Conservation (phyloP, 495 filamentous ascomycete species). For the Aspergillus steynii region DNA sequence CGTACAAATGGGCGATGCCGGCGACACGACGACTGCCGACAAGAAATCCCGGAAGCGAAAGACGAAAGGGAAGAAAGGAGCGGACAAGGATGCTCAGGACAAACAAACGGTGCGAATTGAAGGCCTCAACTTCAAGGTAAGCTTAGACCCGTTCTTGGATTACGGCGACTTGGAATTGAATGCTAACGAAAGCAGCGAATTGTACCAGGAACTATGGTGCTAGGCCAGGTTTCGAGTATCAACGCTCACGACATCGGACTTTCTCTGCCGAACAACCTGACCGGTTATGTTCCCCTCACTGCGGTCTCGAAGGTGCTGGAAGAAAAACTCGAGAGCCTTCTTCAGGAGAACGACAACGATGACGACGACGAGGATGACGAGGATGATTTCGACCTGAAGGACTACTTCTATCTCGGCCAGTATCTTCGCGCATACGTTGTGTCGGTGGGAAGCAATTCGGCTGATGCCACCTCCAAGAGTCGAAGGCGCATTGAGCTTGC, state of each 20-base stretch:
- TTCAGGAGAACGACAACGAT: slow-evolving; percentile 57
- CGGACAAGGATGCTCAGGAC: slow-evolving; percentile 39
- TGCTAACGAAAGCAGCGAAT: slow-evolving; percentile 64
- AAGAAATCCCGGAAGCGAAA: slow-evolving; percentile 56
- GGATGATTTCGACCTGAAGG: slow-evolving; percentile 65
- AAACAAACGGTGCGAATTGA: slow-evolving; percentile 73
- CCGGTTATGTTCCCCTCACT: slow-evolving; percentile 88
- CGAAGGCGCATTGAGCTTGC: slow-evolving; percentile 85
- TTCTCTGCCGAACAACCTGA: slow-evolving; percentile 87
- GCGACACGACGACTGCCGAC: slow-evolving; percentile 27
- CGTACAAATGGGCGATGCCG: slow-evolving; percentile 49
- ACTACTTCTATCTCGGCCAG: slow-evolving; percentile 79
- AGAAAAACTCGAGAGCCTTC: slow-evolving; percentile 62
- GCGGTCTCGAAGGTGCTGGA: slow-evolving; percentile 76
- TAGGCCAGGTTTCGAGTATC: slow-evolving; percentile 84
- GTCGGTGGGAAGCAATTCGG: slow-evolving; percentile 57
- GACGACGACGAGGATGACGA: slow-evolving; percentile 56
- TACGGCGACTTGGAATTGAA: not conserved
- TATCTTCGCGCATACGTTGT: slow-evolving; percentile 84
- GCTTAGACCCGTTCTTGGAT: slow-evolving; percentile 15
- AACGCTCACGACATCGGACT: slow-evolving; percentile 74
- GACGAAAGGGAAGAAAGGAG: slow-evolving; percentile 50
- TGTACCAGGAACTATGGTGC: slow-evolving; percentile 76
- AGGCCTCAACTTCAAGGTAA: slow-evolving; percentile 85
- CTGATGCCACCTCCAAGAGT: slow-evolving; percentile 62